Conservation (phyloP, 768 basidiomycete species). For the Lanmaoa pseudosensibilis region DNA sequence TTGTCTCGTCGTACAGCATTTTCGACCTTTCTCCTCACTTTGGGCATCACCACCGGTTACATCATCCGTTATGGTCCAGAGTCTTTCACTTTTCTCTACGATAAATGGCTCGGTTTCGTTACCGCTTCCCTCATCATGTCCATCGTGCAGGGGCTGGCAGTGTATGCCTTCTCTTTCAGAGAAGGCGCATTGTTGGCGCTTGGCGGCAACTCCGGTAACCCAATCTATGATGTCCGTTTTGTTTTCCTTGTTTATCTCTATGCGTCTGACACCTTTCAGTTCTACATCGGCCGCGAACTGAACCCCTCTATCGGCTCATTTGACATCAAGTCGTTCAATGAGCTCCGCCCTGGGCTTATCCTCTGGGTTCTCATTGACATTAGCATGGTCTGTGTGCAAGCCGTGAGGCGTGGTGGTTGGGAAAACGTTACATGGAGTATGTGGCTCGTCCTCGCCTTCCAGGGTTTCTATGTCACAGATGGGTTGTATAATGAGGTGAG, state of each 20-base stretch:
- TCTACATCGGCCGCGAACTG: constrained; percentile 91
- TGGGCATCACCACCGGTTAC: constrained; percentile 69
- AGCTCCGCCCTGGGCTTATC: constrained; percentile 60
- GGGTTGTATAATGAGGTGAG: constrained; percentile 87
- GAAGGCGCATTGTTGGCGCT: constrained; percentile 74
- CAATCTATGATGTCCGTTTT: constrained; percentile 82
- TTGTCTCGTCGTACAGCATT: constrained; percentile 54
- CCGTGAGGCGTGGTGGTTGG: constrained; percentile 69
- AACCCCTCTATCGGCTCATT: constrained; percentile 83
- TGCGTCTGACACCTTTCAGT: constrained; percentile 45
- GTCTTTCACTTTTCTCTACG: constrained; percentile 86
- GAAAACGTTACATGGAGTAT: constrained; percentile 80
- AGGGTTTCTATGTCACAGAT: constrained; percentile 84
- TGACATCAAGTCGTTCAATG: constrained; percentile 64
- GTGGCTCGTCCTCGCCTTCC: constrained; percentile 85
- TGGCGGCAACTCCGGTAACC: constrained; percentile 88
- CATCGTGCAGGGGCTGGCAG: constrained; percentile 65
- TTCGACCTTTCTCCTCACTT: constrained; percentile 77
- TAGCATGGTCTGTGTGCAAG: constrained; percentile 89
- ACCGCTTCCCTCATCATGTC: constrained; percentile 84
- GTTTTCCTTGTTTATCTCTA: not conserved
- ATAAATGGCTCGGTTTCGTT: constrained; percentile 87
- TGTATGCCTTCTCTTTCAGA: constrained; percentile 72
- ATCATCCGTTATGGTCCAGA: constrained; percentile 74
- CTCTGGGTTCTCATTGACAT: constrained; percentile 92